These are phyloP conservation scores for Craterostigma plantagineum DNA, from an alignment of 257 asterid species.

Conservation along the genomic window DNA sequence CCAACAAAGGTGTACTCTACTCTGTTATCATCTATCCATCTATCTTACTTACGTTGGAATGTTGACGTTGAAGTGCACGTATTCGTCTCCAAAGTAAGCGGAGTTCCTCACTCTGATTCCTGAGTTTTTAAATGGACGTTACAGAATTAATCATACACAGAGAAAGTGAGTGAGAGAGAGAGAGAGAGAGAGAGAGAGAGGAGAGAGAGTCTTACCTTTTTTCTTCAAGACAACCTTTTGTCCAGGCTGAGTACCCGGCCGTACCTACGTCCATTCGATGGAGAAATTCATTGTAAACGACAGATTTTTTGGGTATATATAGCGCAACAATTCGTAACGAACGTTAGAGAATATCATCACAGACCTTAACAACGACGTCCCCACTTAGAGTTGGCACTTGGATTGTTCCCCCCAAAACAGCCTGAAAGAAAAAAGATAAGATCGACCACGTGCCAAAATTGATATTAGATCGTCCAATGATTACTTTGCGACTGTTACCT, in stretches of 20 bases:
- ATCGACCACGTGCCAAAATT: too few species aligned
- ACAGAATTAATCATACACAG: background rate
- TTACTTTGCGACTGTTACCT: constrained; percentile 26
- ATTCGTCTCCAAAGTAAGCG: constrained; percentile 62
- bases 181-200: too few species aligned
- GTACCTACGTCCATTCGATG: background rate
- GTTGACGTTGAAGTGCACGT: constrained; percentile 74
- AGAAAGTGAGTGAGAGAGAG: too few species aligned
- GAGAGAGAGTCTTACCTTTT: background rate
- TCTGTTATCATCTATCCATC: too few species aligned
- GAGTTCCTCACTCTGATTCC: constrained; percentile 62
- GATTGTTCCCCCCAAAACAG: constrained; percentile 83
- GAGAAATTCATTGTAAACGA: background rate
- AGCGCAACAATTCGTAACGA: background rate
- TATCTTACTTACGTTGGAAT: constrained; percentile 58
- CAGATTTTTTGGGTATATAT: background rate
- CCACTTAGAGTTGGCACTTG: constrained; percentile 89
- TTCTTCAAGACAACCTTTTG: constrained; percentile 1
- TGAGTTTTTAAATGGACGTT: constrained; percentile 13
- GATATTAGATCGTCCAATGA: too few species aligned
- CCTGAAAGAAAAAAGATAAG: constrained; percentile 32
- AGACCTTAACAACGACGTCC: constrained; percentile 81
- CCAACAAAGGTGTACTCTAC: too few species aligned
- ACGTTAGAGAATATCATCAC: constrained; percentile 1
- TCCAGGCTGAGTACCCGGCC: constrained; percentile 1